Conservation (phyloP, 2,329 filamentous ascomycete species). For the Ophiostoma perfectum region DNA sequence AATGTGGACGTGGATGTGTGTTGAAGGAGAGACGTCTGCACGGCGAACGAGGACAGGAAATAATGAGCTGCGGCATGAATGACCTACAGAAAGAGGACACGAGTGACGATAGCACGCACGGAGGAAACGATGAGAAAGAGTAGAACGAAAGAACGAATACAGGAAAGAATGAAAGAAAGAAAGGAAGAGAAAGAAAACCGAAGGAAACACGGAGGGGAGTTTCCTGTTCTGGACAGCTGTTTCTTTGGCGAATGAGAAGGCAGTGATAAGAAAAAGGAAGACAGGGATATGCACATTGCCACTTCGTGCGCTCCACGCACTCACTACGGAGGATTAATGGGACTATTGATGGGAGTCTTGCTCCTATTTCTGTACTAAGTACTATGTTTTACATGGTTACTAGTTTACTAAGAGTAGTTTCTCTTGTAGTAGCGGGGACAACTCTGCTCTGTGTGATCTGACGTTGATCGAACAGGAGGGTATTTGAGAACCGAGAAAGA, state of each 20-base stretch:
- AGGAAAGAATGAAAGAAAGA: background rate
- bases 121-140: background rate
- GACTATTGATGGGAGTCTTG: background rate
- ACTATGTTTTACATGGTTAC: background rate
- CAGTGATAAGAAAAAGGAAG: background rate
- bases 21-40: no score
- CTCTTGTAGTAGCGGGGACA: background rate
- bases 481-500: background rate
- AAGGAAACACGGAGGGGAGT: background rate
- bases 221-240: background rate
- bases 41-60: no score
- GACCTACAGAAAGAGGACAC: no score
- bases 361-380: background rate
- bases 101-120: background rate
- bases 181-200: background rate
- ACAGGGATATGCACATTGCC: background rate
- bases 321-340: background rate
- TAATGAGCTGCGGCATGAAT: no score
- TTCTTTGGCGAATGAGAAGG: background rate
- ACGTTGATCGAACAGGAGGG: background rate
- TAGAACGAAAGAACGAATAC: background rate
- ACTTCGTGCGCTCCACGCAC: background rate
- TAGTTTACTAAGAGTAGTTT: background rate
- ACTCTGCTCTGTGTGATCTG: slow-evolving; percentile 1
- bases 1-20: no score